phyloP scores from a whole-genome alignment of 306 rosid species.

The Medicago lupulina region DNA sequence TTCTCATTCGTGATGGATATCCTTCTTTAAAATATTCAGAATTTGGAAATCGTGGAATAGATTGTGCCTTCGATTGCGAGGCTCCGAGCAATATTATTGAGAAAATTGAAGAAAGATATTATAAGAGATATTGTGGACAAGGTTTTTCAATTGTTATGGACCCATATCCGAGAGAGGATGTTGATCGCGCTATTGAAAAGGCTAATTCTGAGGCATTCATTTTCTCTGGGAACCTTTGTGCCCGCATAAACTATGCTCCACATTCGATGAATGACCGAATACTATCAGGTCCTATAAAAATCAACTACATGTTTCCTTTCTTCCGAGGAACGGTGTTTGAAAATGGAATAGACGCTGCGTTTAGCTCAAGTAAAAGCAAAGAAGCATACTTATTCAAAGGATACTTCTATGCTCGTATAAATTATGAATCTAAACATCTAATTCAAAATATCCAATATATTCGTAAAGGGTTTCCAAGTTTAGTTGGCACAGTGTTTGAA shows the following conservation, averaged over 20 bases:
- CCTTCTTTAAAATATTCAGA: too few relatives aligned
- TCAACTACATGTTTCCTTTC: not conserved
- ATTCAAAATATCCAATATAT: too few relatives aligned
- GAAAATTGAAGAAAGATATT: too few relatives aligned
- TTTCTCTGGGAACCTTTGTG: not conserved
- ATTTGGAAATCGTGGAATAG: not conserved
- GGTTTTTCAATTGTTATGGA: too few relatives aligned
- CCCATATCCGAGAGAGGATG: too few relatives aligned
- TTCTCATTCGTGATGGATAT: not conserved
- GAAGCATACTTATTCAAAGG: conserved; percentile 11
- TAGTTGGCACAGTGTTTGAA: not conserved
- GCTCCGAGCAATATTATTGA: too few relatives aligned
- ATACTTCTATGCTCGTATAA: not conserved
- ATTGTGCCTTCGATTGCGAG: not conserved
- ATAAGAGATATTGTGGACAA: too few relatives aligned
- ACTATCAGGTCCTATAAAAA: not conserved
- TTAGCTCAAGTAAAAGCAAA: not conserved
- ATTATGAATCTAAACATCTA: too few relatives aligned
- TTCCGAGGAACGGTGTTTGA: not conserved
- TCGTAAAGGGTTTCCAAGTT: not conserved
- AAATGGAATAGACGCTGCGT: too few relatives aligned
- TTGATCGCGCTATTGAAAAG: too few relatives aligned
- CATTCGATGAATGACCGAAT: not conserved
- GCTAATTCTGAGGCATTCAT: conserved; percentile 6
- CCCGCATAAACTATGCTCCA: conserved; percentile 2